A percentile compares a stretch with the other conserved stretches of the same genome.
Conservation (phyloP, 768 basidiomycete species). For the Suillus placidus region DNA sequence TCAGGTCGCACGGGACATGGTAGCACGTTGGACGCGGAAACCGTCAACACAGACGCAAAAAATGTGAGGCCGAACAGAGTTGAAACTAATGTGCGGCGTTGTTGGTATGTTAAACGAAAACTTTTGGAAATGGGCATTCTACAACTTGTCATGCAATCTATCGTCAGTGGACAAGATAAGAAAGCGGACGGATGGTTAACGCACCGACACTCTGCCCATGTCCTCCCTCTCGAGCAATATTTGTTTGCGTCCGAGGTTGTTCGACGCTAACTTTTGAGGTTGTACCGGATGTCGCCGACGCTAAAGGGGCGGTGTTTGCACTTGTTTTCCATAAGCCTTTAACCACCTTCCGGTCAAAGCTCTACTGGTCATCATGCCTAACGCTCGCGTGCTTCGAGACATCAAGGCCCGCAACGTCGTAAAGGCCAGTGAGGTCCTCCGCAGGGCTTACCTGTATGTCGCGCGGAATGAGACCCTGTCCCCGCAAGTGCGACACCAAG, state of each 20-base stretch:
- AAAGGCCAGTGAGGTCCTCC: slow-evolving; percentile 73
- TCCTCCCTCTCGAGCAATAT: slow-evolving; percentile 14
- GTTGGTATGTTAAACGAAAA: slow-evolving; percentile 56
- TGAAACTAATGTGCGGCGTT: slow-evolving; percentile 73
- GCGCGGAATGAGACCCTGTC: slow-evolving; percentile 91
- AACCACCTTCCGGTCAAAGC: background rate
- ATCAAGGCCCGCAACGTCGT: slow-evolving; percentile 77
- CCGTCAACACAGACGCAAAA: slow-evolving; percentile 75
- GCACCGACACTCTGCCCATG: slow-evolving; percentile 31
- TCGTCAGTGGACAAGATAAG: background rate
- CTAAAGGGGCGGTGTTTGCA: slow-evolving; percentile 18
- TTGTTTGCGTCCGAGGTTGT: background rate
- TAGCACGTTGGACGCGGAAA: slow-evolving; percentile 75
- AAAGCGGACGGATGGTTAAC: background rate
- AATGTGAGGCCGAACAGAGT: slow-evolving; percentile 82
- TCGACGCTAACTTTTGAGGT: slow-evolving; percentile 6
- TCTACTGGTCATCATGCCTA: slow-evolving; percentile 35
- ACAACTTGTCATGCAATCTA: slow-evolving; percentile 24
- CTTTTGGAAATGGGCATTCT: slow-evolving; percentile 63
- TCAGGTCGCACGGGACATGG: slow-evolving; percentile 77
- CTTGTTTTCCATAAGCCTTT: slow-evolving; percentile 23
- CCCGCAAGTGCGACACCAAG: slow-evolving; percentile 87
- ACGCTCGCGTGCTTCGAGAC: slow-evolving; percentile 68
- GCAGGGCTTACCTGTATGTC: slow-evolving; percentile 90
- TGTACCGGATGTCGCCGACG: slow-evolving; percentile 13